Evolutionary conservation across 2,329 filamentous ascomycete genomes (phyloP).

Genomic region (Pyrenochaeta sp.): DNA sequence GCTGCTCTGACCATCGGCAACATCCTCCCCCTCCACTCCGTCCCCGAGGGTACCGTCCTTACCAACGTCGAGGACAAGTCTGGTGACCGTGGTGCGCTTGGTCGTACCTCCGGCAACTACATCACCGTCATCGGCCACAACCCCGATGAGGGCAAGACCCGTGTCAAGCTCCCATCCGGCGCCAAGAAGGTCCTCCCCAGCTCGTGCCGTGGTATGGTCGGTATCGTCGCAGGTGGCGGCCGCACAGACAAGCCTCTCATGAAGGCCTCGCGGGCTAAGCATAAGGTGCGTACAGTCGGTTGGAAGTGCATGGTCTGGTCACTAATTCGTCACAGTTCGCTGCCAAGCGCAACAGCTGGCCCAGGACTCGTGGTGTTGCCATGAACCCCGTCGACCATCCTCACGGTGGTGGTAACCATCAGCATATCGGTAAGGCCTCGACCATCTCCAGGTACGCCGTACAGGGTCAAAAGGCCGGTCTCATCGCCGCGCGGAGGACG

Average conservation of each 20-base stretch:
- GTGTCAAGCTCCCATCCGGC: conserved; percentile 98
- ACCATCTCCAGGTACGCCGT: conserved; percentile 98
- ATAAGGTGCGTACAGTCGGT: conserved; percentile 65
- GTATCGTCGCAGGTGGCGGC: conserved; percentile 98
- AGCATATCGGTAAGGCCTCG: conserved; percentile 99
- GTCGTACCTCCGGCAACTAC: conserved; percentile 99
- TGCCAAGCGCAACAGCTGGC: conserved; percentile 99
- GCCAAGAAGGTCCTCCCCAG: conserved; percentile 99
- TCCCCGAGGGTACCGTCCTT: conserved; percentile 99
- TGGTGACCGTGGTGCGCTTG: conserved; percentile 94
- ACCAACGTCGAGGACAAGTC: conserved; percentile 99
- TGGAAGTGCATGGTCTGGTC: not conserved
- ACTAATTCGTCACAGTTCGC: conserved; percentile 69
- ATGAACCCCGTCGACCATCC: conserved; percentile 99
- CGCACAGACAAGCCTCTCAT: conserved; percentile 99
- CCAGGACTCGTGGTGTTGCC: conserved; percentile 99
- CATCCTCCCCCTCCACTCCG: conserved; percentile 89
- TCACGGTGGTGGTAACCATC: conserved; percentile 89
- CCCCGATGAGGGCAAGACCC: conserved; percentile 89
- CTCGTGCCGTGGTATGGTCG: conserved; percentile 95
- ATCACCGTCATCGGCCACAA: conserved; percentile 70
- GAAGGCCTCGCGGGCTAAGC: conserved; percentile 99
- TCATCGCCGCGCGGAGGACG: conserved; percentile 99
- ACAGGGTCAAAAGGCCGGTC: conserved; percentile 99
- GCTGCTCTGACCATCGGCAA: conserved; percentile 96